Evolutionary conservation across 2,329 filamentous ascomycete species (phyloP).

Genomic region (Pseudogymnoascus sp.): DNA sequence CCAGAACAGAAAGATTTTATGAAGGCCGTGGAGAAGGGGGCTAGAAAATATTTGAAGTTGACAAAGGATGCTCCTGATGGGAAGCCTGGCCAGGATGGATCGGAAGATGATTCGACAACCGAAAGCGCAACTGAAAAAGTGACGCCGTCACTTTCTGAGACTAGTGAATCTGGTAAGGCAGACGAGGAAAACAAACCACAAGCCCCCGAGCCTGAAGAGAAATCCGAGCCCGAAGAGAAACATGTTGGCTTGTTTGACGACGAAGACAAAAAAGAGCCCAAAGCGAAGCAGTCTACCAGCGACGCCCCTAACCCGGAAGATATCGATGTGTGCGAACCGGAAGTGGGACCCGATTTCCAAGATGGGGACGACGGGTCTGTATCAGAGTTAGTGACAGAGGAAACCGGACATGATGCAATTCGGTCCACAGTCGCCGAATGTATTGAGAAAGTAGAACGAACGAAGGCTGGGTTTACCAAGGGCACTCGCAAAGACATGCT

Average conservation of each 20-base stretch:
- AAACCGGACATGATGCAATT: neutral
- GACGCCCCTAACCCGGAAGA: conserved; percentile 28
- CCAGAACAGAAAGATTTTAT: conserved; percentile 40
- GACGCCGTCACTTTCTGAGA: conserved; percentile 17
- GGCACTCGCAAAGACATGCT: neutral
- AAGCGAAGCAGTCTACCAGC: conserved; percentile 1
- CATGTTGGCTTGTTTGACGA: conserved; percentile 21
- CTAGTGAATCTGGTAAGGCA: conserved; percentile 19
- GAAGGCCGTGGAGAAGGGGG: conserved; percentile 43
- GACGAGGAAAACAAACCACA: conserved; percentile 11
- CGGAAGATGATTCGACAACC: conserved; percentile 13
- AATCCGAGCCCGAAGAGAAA: conserved; percentile 15
- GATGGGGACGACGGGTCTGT: neutral
- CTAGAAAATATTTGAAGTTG: conserved; percentile 42
- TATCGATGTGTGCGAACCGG: conserved; percentile 27
- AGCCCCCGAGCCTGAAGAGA: conserved; percentile 13
- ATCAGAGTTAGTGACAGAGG: neutral
- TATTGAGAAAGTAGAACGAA: neutral
- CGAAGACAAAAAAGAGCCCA: neutral
- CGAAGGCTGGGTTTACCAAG: neutral
- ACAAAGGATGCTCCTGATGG: conserved; percentile 13
- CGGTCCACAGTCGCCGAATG: neutral
- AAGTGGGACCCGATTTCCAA: conserved; percentile 10
- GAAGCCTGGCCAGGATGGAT: conserved; percentile 12
- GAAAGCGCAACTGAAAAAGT: conserved; percentile 17